A percentile compares a stretch with the other conserved stretches of the same genome.
Conservation (phyloP, 2,329 filamentous ascomycete genomes). For the Fusarium tuaranense region DNA sequence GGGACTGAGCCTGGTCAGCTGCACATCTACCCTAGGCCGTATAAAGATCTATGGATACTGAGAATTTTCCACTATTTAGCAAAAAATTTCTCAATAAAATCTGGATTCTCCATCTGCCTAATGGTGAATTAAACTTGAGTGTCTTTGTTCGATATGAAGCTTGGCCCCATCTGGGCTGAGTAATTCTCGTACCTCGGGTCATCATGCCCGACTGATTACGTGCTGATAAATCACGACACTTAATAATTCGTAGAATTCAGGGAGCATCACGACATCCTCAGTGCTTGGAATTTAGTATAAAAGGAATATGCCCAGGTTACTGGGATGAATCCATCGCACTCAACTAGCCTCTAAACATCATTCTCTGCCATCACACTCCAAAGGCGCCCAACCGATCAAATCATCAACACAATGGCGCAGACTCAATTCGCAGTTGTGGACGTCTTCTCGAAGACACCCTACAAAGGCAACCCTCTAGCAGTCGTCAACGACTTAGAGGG, state of each 20-base stretch:
- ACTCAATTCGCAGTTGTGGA: conserved; percentile 23
- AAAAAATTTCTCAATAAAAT: not conserved
- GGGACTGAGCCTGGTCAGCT: not conserved
- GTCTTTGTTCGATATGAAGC: not conserved
- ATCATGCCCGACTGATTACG: not conserved
- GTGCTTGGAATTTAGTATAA: not conserved
- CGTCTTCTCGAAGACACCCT: conserved; percentile 32
- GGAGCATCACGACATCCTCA: not conserved
- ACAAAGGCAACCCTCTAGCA: conserved; percentile 37
- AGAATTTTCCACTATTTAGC: too few relatives aligned
- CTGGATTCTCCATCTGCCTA: not conserved
- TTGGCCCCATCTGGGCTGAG: not conserved
- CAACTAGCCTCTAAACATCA: not conserved
- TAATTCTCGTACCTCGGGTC: not conserved
- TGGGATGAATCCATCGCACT: not conserved
- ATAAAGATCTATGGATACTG: too few relatives aligned
- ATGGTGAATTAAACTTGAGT: not conserved
- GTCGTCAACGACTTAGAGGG: conserved; percentile 30
- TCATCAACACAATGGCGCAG: not conserved
- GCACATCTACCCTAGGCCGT: not conserved
- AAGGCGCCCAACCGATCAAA: too few relatives aligned
- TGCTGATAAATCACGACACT: conserved; percentile 4
- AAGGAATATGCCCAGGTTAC: not conserved
- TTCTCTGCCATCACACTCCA: too few relatives aligned
- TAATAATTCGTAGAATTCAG: not conserved